A percentile compares a stretch with the other conserved stretches of the same genome.
Conservation (phyloP, 169 alveolate species). For the Plasmodium vinckei region DNA sequence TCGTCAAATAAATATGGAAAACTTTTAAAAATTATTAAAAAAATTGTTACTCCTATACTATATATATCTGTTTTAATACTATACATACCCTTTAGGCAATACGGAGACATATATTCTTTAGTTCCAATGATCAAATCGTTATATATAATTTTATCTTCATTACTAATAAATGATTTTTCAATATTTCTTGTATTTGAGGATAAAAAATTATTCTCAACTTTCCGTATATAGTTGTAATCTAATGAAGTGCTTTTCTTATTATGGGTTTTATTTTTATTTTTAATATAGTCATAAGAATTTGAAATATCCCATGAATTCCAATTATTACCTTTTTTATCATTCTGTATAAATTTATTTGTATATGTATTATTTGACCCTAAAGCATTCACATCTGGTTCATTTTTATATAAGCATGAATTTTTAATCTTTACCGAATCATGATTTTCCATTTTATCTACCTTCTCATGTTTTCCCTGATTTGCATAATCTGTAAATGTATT, state of each 20-base stretch:
- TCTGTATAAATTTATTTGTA: slow-evolving; percentile 4
- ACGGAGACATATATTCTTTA: slow-evolving; percentile 69
- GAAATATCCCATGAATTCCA: slow-evolving; percentile 5
- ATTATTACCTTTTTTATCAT: slow-evolving; percentile 30
- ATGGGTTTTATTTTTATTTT: background rate
- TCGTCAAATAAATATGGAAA: slow-evolving; percentile 66
- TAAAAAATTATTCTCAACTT: slow-evolving; percentile 13
- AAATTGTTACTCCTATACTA: slow-evolving; percentile 67
- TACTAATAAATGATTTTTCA: slow-evolving; percentile 45
- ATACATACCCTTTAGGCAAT: slow-evolving; percentile 60
- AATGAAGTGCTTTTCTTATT: slow-evolving; percentile 36
- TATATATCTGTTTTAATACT: slow-evolving; percentile 66
- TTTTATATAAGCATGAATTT: background rate
- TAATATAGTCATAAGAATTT: slow-evolving; percentile 28
- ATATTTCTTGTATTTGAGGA: slow-evolving; percentile 48
- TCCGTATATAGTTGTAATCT: slow-evolving; percentile 24
- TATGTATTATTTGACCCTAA: slow-evolving; percentile 33
- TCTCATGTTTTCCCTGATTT: too few relatives aligned
- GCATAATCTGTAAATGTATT: too few relatives aligned
- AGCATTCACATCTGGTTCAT: slow-evolving; percentile 6
- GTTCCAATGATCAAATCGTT: slow-evolving; percentile 70
- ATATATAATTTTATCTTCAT: slow-evolving; percentile 38
- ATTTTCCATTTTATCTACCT: too few relatives aligned
- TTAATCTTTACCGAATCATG: too few relatives aligned
- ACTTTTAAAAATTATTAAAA: slow-evolving; percentile 65